Evolutionary conservation across 225 moss, liverwort and hornwort genomes (phyloP).

Genomic region (Rhytidiadelphus loreus): DNA sequence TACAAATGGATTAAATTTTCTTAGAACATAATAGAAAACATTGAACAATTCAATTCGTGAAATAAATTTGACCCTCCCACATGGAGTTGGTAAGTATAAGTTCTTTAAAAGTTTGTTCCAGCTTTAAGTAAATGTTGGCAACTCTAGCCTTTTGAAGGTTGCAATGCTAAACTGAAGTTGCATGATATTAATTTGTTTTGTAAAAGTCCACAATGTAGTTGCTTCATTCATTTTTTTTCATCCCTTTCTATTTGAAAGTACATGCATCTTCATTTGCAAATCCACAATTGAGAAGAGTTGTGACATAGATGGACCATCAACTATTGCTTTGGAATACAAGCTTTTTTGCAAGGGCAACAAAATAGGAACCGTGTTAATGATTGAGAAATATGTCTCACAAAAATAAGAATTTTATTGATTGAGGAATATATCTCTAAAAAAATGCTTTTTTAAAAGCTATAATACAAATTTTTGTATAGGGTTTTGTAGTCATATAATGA

Average conservation of each 20-base stretch:
- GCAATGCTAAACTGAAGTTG: background rate
- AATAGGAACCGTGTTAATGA: rapidly evolving
- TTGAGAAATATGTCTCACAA: background rate
- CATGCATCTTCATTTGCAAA: too few species aligned
- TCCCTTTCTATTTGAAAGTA: too few species aligned
- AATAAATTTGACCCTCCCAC: background rate
- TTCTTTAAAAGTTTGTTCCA: background rate
- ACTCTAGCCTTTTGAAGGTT: background rate
- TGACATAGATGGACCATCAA: background rate
- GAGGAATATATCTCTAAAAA: background rate
- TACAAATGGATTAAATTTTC: background rate
- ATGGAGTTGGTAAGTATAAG: background rate
- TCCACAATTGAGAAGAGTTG: rapidly evolving
- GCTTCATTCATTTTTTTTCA: too few species aligned
- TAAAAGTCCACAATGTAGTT: too few species aligned
- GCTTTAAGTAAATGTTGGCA: background rate
- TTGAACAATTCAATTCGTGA: background rate
- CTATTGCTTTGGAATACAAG: background rate
- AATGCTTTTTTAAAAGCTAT: too few species aligned
- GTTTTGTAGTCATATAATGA: background rate
- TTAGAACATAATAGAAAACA: rapidly evolving
- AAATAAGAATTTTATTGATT: background rate
- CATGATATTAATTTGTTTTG: too few species aligned
- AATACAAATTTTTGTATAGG: too few species aligned
- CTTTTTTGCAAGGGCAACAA: background rate